Conservation (phyloP, 108 stramenopile species). For the Nannochloropsis gaditana region DNA sequence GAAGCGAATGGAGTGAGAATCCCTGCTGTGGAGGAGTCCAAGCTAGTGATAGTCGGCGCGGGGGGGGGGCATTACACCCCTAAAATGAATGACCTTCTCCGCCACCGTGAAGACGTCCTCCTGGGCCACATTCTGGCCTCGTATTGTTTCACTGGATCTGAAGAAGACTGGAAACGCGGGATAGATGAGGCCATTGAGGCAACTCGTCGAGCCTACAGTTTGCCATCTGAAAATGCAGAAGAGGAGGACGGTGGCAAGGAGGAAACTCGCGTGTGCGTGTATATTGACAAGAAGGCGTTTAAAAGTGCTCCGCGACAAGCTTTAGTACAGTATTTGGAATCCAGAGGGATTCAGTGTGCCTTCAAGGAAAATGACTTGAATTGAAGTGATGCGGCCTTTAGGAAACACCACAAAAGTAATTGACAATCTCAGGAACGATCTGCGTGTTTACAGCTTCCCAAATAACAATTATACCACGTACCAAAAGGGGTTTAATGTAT, state of each 20-base stretch:
- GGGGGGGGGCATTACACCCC: neutral
- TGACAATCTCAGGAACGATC: no score
- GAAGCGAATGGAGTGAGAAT: neutral
- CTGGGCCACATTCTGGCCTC: neutral
- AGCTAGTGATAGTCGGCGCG: constrained; percentile 19
- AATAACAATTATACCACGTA: no score
- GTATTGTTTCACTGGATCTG: neutral
- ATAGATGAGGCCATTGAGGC: neutral
- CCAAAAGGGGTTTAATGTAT: no score
- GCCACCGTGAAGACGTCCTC: neutral
- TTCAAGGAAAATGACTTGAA: neutral
- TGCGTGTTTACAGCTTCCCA: no score
- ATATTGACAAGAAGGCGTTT: neutral
- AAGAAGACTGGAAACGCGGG: constrained; percentile 1
- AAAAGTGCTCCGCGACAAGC: constrained; percentile 15
- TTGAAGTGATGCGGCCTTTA: neutral
- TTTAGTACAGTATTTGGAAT: neutral
- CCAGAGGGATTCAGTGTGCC: neutral
- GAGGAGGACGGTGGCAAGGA: neutral
- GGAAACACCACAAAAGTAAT: no score
- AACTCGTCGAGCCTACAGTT: neutral
- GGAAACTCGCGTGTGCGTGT: neutral
- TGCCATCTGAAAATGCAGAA: no score
- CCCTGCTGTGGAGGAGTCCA: neutral
- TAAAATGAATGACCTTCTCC: constrained; percentile 13